Conservation (phyloP, 768 basidiomycete species). For the Tephrocybe sp. region DNA sequence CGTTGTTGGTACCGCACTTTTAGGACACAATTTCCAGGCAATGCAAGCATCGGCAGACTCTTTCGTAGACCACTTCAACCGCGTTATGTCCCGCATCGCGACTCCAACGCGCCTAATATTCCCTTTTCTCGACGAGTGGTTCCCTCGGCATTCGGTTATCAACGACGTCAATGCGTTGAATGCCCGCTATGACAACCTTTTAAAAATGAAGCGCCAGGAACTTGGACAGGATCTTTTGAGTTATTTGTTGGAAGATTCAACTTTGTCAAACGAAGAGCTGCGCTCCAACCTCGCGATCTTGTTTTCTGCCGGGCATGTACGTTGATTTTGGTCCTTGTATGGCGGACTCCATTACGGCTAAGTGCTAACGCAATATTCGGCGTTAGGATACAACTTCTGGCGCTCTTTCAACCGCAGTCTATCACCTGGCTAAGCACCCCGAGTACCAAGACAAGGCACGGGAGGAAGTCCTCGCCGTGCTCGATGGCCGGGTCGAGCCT, state of each 20-base stretch:
- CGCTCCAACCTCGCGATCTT: conserved; percentile 31
- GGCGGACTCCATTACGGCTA: background rate
- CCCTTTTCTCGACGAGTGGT: conserved; percentile 24
- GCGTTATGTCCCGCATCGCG: conserved; percentile 30
- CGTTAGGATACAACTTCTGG: conserved; percentile 34
- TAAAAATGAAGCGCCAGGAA: conserved; percentile 24
- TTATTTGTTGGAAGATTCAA: conserved; percentile 29
- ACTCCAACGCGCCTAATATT: conserved; percentile 27
- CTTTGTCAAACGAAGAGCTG: conserved; percentile 28
- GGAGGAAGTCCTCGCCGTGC: conserved; percentile 29
- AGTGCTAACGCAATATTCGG: too few species aligned
- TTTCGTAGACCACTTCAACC: conserved; percentile 31
- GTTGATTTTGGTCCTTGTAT: background rate
- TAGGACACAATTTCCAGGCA: conserved; percentile 33
- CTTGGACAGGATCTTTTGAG: conserved; percentile 31
- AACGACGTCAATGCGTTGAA: conserved; percentile 25
- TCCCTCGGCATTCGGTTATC: conserved; percentile 26
- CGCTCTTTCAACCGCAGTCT: conserved; percentile 30
- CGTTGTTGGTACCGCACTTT: conserved; percentile 29
- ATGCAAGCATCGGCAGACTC: conserved; percentile 23
- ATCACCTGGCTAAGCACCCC: conserved; percentile 34
- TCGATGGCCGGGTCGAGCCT: conserved; percentile 24
- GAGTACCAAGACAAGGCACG: conserved; percentile 31
- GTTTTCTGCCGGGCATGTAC: conserved; percentile 36
- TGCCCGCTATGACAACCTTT: conserved; percentile 20